Evolutionary conservation across 1,284 basidiomycete genomes (phyloP).

Genomic region (Trametes polyzona): DNA sequence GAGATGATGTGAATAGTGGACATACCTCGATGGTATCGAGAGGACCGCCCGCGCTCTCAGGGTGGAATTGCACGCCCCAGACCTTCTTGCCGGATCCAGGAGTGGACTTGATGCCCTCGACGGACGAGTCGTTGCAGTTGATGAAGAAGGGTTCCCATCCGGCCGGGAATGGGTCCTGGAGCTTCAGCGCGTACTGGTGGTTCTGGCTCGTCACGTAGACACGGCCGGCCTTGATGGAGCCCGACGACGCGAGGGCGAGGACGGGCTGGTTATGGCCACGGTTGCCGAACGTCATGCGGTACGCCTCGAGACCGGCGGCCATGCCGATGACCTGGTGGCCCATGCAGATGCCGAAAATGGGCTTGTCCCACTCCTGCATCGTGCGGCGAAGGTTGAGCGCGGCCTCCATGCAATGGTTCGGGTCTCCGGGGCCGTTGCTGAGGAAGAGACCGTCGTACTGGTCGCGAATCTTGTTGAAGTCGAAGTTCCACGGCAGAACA

Average conservation of each 20-base stretch:
- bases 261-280: conserved; percentile 99
- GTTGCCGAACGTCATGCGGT: conserved; percentile 97
- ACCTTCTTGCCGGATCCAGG: conserved; percentile 83
- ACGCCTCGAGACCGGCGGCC: conserved; percentile 95
- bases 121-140: conserved; percentile 96
- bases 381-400: conserved; percentile 81
- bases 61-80: conserved; percentile 98
- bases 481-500: conserved; percentile 96
- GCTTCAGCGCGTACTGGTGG: conserved; percentile 92
- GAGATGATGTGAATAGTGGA: too few species aligned
- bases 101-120: conserved; percentile 97
- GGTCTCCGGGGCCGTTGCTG: conserved; percentile 96
- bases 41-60: conserved; percentile 91
- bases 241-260: conserved; percentile 87
- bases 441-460: conserved; percentile 96
- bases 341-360: conserved; percentile 99
- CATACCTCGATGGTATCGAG: conserved; percentile 89
- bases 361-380: conserved; percentile 87
- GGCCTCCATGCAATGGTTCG: conserved; percentile 87
- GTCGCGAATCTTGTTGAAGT: conserved; percentile 91
- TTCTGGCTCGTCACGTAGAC: conserved; percentile 98
- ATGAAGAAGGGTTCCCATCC: conserved; percentile 99
- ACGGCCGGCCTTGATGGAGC: conserved; percentile 92
- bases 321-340: conserved; percentile 97
- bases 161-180: conserved; percentile 91